phyloP scores from a whole-genome alignment of 2,329 filamentous ascomycete species.

The Fusarium metavorans region DNA sequence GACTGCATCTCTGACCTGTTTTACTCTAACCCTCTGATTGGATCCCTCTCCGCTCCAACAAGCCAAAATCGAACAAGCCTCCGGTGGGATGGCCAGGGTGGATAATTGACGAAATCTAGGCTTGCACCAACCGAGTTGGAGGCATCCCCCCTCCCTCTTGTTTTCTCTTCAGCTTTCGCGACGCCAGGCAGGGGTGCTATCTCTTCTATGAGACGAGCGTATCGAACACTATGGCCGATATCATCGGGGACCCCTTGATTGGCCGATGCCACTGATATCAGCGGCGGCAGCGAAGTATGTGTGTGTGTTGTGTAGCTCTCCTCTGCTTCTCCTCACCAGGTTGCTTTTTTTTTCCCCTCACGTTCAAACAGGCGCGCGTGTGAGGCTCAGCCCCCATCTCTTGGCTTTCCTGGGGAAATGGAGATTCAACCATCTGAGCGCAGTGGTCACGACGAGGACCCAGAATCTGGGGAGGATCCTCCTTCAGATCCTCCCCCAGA shows the following conservation, averaged over 20 bases:
- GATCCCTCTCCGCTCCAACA: not conserved
- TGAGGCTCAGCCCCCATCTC: conserved; percentile 21
- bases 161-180: not conserved
- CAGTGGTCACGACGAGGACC: conserved; percentile 23
- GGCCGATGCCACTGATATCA: conserved; percentile 12
- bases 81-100: conserved; percentile 2
- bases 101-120: conserved; percentile 19
- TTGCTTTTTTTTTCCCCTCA: conserved; percentile 31
- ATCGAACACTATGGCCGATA: not conserved
- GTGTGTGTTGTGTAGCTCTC: not conserved
- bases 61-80: conserved; percentile 6
- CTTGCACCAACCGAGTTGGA: conserved; percentile 18
- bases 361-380: conserved; percentile 1
- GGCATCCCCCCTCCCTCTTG: conserved; percentile 5
- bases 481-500: conserved; percentile 18
- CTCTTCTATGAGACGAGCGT: conserved; percentile 21
- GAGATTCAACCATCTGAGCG: conserved; percentile 7
- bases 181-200: conserved; percentile 1
- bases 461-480: conserved; percentile 25
- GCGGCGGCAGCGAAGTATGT: conserved; percentile 14
- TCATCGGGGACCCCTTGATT: conserved; percentile 42
- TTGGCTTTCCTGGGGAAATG: conserved; percentile 40
- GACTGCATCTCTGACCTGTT: conserved; percentile 21
- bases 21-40: conserved; percentile 24
- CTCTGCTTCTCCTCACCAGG: not conserved